Base-by-base conservation (phyloP, 1,284 basidiomycete genomes). In the Trichosporon asahii region DNA sequence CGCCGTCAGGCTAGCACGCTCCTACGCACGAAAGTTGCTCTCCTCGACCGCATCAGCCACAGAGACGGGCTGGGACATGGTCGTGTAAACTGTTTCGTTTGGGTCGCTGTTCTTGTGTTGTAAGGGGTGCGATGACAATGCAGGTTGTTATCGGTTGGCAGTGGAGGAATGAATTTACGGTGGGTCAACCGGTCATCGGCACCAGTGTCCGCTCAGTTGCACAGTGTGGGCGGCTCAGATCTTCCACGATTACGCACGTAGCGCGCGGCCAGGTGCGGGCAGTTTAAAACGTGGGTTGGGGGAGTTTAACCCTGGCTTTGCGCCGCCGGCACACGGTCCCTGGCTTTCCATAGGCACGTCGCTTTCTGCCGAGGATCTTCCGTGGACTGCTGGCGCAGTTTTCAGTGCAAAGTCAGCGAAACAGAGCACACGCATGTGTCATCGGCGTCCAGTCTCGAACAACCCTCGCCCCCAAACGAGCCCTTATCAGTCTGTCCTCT, bases 21-120 rank as follows among this genome's bases (percentile, higher is more conserved):
- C n/a, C 3, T 5, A 67, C 73, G 63, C 60, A 74, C 73, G 63
- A 21, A 70, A 23, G 55, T 46, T 67, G 67, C 68, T 64, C 27
- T 68, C 69, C 23, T 70, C 68, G 25, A 15, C 18, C 21, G 64
- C 64, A 40, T 60, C 53, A 25, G 35, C 21, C 37, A 29, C 53
- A 2, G 66, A 61, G 35, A 33, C 37, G 15, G 31, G 31, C 27
- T 60, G 29, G 61, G 44, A 40, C 44, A 49, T 61, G 35, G 7
- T 35, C n/a, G n/a, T n/a, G n/a, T n/a, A n/a, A n/a, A n/a, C n/a
- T n/a, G n/a, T n/a, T n/a, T n/a, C n/a, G n/a, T n/a, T n/a, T n/a
- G n/a, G n/a, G n/a, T n/a, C n/a, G n/a, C n/a, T n/a, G n/a, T n/a
- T n/a, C n/a, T n/a, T n/a, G n/a, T n/a, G n/a, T n/a, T n/a, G n/a